These are phyloP conservation scores for Pseudogymnoascus sp. DNA, from an alignment of 2,329 filamentous ascomycete genomes.

Conservation along the genomic window DNA sequence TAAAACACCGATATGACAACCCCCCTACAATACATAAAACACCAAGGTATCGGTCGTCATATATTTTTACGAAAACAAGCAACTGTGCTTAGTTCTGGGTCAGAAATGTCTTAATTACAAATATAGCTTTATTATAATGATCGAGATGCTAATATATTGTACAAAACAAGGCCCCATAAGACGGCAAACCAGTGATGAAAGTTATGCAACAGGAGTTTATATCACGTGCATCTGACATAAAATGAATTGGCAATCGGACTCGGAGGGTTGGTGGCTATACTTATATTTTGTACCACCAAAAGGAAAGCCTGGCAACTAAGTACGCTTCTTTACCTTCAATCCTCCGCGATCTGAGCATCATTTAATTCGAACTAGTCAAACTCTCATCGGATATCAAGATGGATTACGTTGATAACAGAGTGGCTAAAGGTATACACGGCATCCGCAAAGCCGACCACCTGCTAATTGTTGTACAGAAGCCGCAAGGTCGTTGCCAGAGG, in stretches of 20 bases:
- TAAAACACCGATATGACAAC: slow-evolving; percentile 7
- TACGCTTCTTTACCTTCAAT: neutral
- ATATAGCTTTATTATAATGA: neutral
- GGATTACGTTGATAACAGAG: slow-evolving; percentile 31
- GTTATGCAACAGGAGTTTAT: neutral
- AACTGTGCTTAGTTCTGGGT: neutral
- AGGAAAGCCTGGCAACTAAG: neutral
- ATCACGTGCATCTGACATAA: neutral
- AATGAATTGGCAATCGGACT: neutral
- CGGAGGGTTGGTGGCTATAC: neutral
- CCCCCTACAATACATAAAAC: slow-evolving; percentile 9
- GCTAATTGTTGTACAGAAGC: slow-evolving; percentile 20
- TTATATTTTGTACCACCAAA: neutral
- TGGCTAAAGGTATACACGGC: slow-evolving; percentile 24
- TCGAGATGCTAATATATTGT: neutral
- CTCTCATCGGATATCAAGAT: slow-evolving; percentile 16
- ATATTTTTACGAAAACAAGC: neutral
- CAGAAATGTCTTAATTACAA: neutral
- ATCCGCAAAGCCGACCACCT: neutral
- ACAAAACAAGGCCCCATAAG: neutral
- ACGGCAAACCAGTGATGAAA: neutral
- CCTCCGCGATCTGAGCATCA: neutral
- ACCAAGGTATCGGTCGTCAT: slow-evolving; percentile 7
- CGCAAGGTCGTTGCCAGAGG: slow-evolving; percentile 21
- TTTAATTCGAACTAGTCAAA: neutral